phyloP scores from a whole-genome alignment of 352 stramenopile genomes.

The Globisporangium echinulatum region DNA sequence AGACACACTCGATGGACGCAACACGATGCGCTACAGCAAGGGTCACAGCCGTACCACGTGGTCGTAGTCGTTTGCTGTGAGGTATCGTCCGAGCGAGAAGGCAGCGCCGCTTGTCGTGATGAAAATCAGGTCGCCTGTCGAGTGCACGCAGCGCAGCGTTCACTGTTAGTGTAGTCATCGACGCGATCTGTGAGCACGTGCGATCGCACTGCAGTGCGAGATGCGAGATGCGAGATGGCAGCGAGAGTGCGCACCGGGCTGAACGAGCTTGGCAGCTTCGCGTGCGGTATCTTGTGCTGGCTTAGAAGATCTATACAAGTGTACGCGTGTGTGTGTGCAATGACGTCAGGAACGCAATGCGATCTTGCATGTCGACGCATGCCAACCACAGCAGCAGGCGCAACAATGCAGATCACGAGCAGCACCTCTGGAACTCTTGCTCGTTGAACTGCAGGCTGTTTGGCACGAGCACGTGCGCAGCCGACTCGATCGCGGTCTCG shows the following conservation, averaged over 20 bases:
- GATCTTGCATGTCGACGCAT: neutral
- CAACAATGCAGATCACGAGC: too few relatives aligned
- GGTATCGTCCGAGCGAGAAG: slow-evolving; percentile 55
- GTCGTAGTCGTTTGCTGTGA: slow-evolving; percentile 67
- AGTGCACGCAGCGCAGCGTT: neutral
- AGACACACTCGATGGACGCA: too few relatives aligned
- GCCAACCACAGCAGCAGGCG: too few relatives aligned
- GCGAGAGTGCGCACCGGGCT: slow-evolving; percentile 30
- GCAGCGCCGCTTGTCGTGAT: slow-evolving; percentile 69
- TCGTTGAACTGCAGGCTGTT: slow-evolving; percentile 76
- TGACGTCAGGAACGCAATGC: neutral
- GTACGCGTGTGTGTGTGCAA: neutral
- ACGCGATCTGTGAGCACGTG: neutral
- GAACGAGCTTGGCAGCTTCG: slow-evolving; percentile 53
- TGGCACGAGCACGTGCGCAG: slow-evolving; percentile 47
- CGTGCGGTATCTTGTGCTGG: slow-evolving; percentile 50
- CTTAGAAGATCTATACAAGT: slow-evolving; percentile 33
- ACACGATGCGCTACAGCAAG: neutral
- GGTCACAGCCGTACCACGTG: slow-evolving; percentile 35
- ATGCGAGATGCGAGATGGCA: neutral
- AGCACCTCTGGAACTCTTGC: slow-evolving; percentile 65
- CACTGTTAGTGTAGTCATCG: neutral
- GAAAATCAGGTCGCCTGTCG: slow-evolving; percentile 69
- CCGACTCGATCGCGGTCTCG: slow-evolving; percentile 29
- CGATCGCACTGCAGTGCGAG: too few relatives aligned